Base-by-base conservation (phyloP, 1,284 basidiomycete genomes). In the Ceratobasidium sp. region DNA sequence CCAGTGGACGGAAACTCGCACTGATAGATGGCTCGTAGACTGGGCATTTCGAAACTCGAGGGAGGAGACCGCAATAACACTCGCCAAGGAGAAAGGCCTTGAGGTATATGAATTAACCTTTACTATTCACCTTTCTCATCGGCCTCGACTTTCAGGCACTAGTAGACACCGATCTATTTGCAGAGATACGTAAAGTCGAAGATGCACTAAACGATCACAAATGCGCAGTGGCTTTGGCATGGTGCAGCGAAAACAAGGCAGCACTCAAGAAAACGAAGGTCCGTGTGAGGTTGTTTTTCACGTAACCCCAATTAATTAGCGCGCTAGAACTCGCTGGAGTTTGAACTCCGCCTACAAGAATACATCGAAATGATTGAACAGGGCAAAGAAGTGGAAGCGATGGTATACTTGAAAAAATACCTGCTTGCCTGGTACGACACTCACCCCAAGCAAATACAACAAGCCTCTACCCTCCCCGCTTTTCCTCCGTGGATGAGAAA, bases 201-300 rank as follows among this genome's bases (percentile, higher is more conserved):
- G 86, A 88, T 6, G 95, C 94, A 0, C 87, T 99, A 23, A 84
- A 86, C 20, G 85, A 85, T 65, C 91, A 94, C 79, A 93, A 93
- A 81, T 96, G 95, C 80, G 86, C 91, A 0, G 93, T 96, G 83
- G 97, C 97, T 5, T 86, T 99, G 56, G 89, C 90, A 17, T 99
- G 97, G 97, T 99, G 97, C 81, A 95, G 90, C 77, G 98, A 99
- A 87, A 98, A 99, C 85, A 94, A 97, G 83, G 89, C 91, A 37
- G 92, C 94, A 8, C 87, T 99, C 75, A 91, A 95, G 77, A 99
- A 98, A 86, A 90, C 92, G 81, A 96, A 94, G 88, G 96, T 92
- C 76, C 79, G 88, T 82, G 17, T 35, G 26, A 15, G 45, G 35
- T 53, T 33, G 49, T 6, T 71, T 66, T 47, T 17, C 42, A 42